Conservation (phyloP, 148 eudicot genomes). For the Amaranthus palmeri region DNA sequence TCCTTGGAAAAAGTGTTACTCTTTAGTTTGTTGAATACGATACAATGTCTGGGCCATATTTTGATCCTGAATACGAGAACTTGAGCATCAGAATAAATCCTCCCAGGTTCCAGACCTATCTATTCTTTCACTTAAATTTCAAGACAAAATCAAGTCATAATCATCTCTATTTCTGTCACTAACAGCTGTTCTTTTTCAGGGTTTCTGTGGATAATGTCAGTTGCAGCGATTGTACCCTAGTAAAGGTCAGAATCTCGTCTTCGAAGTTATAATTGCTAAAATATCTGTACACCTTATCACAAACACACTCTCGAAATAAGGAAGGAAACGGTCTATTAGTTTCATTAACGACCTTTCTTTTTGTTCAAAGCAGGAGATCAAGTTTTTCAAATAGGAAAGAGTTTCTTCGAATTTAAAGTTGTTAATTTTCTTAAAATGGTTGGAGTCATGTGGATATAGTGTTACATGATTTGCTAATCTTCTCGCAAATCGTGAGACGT, state of each 20-base stretch:
- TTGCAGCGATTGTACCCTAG: conserved; percentile 61
- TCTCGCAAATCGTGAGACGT: too few relatives aligned
- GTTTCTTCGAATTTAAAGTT: neutral
- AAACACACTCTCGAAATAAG: neutral
- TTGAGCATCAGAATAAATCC: conserved; percentile 79
- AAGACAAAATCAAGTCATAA: neutral
- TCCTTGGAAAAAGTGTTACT: conserved; percentile 8
- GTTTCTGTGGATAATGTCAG: conserved; percentile 59
- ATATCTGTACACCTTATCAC: neutral
- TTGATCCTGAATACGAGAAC: conserved; percentile 85
- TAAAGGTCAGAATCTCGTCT: conserved; percentile 44
- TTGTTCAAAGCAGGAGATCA: neutral
- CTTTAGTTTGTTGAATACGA: neutral
- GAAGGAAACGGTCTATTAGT: neutral
- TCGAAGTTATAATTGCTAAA: neutral
- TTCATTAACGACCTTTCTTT: neutral
- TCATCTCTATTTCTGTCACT: conserved; percentile 3
- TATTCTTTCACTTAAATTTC: neutral
- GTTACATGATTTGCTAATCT: too few relatives aligned
- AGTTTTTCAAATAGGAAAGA: neutral
- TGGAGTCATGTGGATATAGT: too few relatives aligned
- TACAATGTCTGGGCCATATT: conserved; percentile 62
- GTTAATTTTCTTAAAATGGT: neutral
- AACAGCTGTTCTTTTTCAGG: conserved; percentile 36
- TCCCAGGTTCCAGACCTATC: conserved; percentile 49